Base-by-base conservation (phyloP, 1,284 basidiomycete genomes). In the Cutaneotrichosporon mucoides region DNA sequence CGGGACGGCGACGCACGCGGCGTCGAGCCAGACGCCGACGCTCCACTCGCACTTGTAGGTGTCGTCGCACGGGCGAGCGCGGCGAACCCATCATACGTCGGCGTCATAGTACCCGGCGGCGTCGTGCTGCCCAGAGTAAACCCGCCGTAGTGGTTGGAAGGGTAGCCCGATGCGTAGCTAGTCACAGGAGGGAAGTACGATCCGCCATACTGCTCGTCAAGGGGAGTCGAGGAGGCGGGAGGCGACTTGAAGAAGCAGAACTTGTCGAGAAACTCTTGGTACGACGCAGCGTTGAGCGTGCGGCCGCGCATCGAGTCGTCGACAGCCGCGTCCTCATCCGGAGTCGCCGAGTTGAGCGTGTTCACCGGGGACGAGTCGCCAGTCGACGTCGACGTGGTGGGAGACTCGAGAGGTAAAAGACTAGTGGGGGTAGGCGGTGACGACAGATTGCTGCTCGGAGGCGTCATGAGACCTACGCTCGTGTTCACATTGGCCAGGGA, bases 211-310 rank as follows among this genome's bases (percentile, higher is more conserved):
- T n/a, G 44, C 13, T 51, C 51, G n/a, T 61, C 59, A 3, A 61
- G 59, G 5, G 51, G 46, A 7, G 41, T 49, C 24, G 44, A 24
- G 5, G 53, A 37, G 4, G 51, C 38, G 4, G 68, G 66, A 0
- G 75, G 75, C 12, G 72, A 73, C 55, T 76, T 72, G 72, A 77
- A 79, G 68, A 79, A 79, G 65, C 77, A 79, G 61, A 76, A 79
- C 56, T 73, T 73, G 60, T 74, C 71, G 10, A 79, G 64, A 55
- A 79, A 76, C 56, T 77, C 75, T 55, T 77, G 73, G 56, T 69
- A 66, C 13, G 64, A 62, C 3, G 60, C 65, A 3, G 64, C 60
- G 46, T 66, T 64, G 12, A 63, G 51, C 8, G 59, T 64, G 47
- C 71, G 65, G 9, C 67, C 69, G 42, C 37, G 4, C 12, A 7